phyloP scores from a whole-genome alignment of 306 rosid species.

The Quercus cerris region DNA sequence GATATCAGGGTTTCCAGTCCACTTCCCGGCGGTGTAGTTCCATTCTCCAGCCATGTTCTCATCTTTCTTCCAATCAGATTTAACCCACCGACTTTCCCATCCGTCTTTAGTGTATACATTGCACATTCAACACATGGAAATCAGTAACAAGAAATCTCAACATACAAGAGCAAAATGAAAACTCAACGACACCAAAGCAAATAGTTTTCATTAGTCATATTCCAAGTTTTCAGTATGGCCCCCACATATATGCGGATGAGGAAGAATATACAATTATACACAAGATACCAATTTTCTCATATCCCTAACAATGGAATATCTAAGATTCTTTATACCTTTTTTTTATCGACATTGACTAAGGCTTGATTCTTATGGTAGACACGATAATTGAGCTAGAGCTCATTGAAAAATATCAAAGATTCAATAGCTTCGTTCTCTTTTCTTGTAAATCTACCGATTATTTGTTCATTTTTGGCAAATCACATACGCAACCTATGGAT shows the following conservation, averaged over 20 bases:
- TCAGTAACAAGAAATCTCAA: neutral
- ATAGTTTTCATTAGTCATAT: neutral
- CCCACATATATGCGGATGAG: neutral
- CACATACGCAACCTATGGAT: neutral
- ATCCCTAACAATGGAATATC: neutral
- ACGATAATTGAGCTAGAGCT: no score
- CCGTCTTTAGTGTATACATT: slow-evolving; percentile 53
- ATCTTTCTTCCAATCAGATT: slow-evolving; percentile 93
- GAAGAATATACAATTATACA: neutral
- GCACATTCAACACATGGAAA: neutral
- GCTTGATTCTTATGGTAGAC: no score
- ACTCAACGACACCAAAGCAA: neutral
- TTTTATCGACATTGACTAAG: neutral
- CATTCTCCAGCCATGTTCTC: slow-evolving; percentile 89
- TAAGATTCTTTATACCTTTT: neutral
- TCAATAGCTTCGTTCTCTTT: no score
- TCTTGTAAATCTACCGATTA: no score
- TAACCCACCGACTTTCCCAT: slow-evolving; percentile 92
- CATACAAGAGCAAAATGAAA: neutral
- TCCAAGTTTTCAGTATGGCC: neutral
- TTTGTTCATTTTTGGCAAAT: neutral
- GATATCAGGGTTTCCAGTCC: slow-evolving; percentile 85
- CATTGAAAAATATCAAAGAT: no score
- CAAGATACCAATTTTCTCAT: neutral
- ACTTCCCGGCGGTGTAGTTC: slow-evolving; percentile 93